Base-by-base conservation (phyloP, 805 yeast species). In the Spathaspora boniae region DNA sequence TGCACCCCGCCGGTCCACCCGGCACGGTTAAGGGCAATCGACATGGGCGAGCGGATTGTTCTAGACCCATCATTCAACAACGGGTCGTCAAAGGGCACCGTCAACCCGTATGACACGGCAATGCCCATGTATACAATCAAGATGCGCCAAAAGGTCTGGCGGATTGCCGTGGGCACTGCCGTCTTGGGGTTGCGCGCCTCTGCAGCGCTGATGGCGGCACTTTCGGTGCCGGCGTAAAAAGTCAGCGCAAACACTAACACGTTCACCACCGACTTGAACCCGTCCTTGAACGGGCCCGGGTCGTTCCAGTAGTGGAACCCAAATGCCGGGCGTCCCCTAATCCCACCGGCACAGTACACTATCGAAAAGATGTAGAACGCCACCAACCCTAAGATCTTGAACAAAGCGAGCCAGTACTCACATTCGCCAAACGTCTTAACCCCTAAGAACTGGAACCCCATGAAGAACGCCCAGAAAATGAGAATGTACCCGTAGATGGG, bases 231-330 rank as follows among this genome's bases (percentile, higher is more conserved):
- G 4, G 78, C 67, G 43, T 76, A 77, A 43, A 76, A 76, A 2
- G 80, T 74, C 17, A 80, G 74, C 22, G 80, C 78, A 52, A 70
- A 77, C 3, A 76, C 78, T 47, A 77, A 78, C 3, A 75, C 73
- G 37, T 66, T 68, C 0, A 76, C 83, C 28, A 79, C 68, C 34
- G 78, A 73, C 43, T 70, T 73, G 54, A 75, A 74, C 0, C 79
- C 80, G 28, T 55, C 41, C 4, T 59, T 58, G 38, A 74, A 60
- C 3, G 69, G 56, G 23, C 72, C 72, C 3, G 70, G 70, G 29
- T 63, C 53, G 40, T 60, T 58, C 71, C 71, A 65, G 46, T 65
- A 65, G 20, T 59, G 62, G 40, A 65, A 65, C 1, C 71, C 71
- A 45, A 65, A 65, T 4, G 66, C 66, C 12, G 49, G 49, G 7